Evolutionary conservation across 495 filamentous ascomycete species (phyloP).

Genomic region (Podospora fimiseda): DNA sequence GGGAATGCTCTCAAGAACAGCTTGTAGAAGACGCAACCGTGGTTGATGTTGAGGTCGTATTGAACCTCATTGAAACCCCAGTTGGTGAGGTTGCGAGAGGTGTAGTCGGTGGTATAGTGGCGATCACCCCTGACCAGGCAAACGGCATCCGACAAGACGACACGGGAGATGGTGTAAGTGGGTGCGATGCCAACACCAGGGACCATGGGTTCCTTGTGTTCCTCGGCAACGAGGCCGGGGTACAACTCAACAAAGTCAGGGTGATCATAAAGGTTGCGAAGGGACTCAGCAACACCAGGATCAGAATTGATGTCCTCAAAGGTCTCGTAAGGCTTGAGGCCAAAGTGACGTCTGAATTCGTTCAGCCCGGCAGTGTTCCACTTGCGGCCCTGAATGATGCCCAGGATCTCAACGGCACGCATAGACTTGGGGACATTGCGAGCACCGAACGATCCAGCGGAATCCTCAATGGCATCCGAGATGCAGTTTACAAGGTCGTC

Average conservation of each 20-base stretch:
- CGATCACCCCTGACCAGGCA: conserved; percentile 80
- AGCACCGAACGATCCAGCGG: conserved; percentile 59
- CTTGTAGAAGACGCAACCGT: conserved; percentile 84
- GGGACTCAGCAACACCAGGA: conserved; percentile 61
- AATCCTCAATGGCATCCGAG: conserved; percentile 56
- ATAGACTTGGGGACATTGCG: conserved; percentile 68
- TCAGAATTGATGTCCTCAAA: conserved; percentile 86
- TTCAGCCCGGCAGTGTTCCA: conserved; percentile 84
- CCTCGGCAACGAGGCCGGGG: conserved; percentile 75
- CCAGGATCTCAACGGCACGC: conserved; percentile 72
- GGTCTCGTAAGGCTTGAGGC: conserved; percentile 61
- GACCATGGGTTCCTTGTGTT: conserved; percentile 63
- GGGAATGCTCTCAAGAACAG: conserved; percentile 74
- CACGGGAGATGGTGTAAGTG: conserved; percentile 75
- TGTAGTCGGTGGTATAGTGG: conserved; percentile 74
- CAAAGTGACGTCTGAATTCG: conserved; percentile 80
- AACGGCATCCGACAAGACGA: conserved; percentile 80
- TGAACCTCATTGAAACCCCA: conserved; percentile 57
- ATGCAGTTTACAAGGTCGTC: conserved; percentile 65
- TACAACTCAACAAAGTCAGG: conserved; percentile 71
- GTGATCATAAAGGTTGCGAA: conserved; percentile 70
- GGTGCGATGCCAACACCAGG: conserved; percentile 79
- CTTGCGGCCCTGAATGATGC: conserved; percentile 74
- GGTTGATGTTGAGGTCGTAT: conserved; percentile 54
- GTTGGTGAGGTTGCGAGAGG: conserved; percentile 69